Base-by-base conservation (phyloP, 768 basidiomycete species). In the Lactarius hengduanensis region DNA sequence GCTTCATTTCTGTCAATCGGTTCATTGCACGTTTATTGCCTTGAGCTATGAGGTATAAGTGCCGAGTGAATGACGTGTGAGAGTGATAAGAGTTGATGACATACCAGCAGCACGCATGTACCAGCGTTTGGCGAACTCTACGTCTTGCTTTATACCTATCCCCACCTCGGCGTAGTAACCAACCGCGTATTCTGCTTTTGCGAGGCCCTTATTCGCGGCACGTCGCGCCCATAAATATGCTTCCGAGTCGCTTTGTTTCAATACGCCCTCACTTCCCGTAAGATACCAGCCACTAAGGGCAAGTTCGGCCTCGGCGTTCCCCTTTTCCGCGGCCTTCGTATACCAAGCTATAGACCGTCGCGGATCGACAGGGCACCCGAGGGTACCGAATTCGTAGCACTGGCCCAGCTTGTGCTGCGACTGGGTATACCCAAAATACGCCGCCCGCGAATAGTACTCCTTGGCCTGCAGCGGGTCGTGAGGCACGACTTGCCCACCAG, bases 1-100 rank as follows among this genome's bases (percentile, higher is more conserved):
- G 88, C 76, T 97, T 97, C 83, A 98, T 89, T 77, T 98, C 96
- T 32, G 96, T 96, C 74, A 98, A 78, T 38, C 96, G 86, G 70
- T 86, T 91, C 95, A 97, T 98, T 6, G 96, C 96, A 43, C 96
- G 88, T 77, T 94, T 96, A 78, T 98, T 96, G n/a, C 93, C 92
- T 85, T 98, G 96, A 4, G 94, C 96, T 97, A 72, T 38, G 43
- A 20, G 7, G 15, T 10, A 47, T 40, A 41, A 53, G 54, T 11
- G 34, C 63, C 59, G 64, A 59, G 20, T 18, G 43, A 15, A 16
- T 58, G 15, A 54, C 32, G 34, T 59, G 50, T 1, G 43, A 53
- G 63, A 53, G 63, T 22, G 53, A 66, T 45, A 53, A 30, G 30
- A 69, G 11, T 47, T 38, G 32, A 40, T 36, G 16, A 57, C 45